Evolutionary conservation across 352 stramenopile species (phyloP).

Genomic region (Globisporangium orthogonon): DNA sequence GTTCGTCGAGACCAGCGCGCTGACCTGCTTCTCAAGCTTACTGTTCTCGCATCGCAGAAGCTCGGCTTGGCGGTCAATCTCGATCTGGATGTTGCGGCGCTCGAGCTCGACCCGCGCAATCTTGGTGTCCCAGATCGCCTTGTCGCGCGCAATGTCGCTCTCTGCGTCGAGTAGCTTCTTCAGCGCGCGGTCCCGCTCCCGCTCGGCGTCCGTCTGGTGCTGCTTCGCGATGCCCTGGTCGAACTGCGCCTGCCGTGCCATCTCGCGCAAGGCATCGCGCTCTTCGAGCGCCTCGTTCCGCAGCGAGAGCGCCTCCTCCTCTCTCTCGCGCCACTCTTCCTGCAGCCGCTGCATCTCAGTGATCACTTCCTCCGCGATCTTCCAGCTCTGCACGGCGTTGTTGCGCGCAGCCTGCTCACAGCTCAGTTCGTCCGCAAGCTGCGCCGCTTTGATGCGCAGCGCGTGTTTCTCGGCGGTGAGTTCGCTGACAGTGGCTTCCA

Average conservation of each 20-base stretch:
- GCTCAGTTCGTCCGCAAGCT: slow-evolving; percentile 22
- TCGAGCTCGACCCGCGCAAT: slow-evolving; percentile 37
- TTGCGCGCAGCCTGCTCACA: slow-evolving; percentile 27
- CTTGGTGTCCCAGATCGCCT: slow-evolving; percentile 35
- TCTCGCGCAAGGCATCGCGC: slow-evolving; percentile 32
- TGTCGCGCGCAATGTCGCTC: slow-evolving; percentile 27
- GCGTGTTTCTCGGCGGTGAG: slow-evolving; percentile 19
- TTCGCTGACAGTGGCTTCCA: slow-evolving; percentile 8
- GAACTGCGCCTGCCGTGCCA: slow-evolving; percentile 32
- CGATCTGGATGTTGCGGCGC: slow-evolving; percentile 51
- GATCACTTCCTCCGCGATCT: slow-evolving; percentile 32
- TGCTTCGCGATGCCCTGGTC: slow-evolving; percentile 45
- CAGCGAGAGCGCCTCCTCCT: slow-evolving; percentile 39
- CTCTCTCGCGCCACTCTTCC: slow-evolving; percentile 31
- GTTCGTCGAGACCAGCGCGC: slow-evolving; percentile 10
- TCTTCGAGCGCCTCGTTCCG: slow-evolving; percentile 46
- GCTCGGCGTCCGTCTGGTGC: slow-evolving; percentile 32
- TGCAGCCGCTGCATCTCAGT: slow-evolving; percentile 32
- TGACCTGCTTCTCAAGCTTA: slow-evolving; percentile 30
- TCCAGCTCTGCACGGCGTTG: slow-evolving; percentile 48
- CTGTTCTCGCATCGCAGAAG: slow-evolving; percentile 30
- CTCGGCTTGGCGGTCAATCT: slow-evolving; percentile 51
- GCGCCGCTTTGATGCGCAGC: slow-evolving; percentile 19
- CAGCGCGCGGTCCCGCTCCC: slow-evolving; percentile 31
- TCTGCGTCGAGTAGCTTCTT: slow-evolving; percentile 25